Evolutionary conservation across 768 basidiomycete genomes (phyloP).

Genomic region (Mycena maculata): DNA sequence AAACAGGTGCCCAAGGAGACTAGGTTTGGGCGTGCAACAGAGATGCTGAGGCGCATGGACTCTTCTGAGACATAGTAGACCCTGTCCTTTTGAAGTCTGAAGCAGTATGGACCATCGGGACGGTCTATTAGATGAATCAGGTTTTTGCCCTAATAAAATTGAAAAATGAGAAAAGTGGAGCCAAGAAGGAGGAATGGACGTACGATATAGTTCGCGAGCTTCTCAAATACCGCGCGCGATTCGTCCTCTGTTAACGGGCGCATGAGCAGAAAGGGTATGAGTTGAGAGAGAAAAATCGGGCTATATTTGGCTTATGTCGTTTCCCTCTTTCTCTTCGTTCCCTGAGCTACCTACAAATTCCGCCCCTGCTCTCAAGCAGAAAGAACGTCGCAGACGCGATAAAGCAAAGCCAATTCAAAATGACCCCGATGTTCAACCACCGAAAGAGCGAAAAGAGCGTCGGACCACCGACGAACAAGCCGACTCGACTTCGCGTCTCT

Average conservation of each 20-base stretch:
- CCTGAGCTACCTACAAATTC: slow-evolving; percentile 57
- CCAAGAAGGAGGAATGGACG: slow-evolving; percentile 40
- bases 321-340: slow-evolving; percentile 75
- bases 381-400: slow-evolving; percentile 43
- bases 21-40: slow-evolving; percentile 92
- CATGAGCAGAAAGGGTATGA: too few relatives aligned
- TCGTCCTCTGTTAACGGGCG: slow-evolving; percentile 97
- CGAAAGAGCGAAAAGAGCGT: slow-evolving; percentile 15
- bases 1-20: slow-evolving; percentile 95
- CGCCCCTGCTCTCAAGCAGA: slow-evolving; percentile 32
- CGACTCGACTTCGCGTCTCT: slow-evolving; percentile 50
- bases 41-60: slow-evolving; percentile 92
- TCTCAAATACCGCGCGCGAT: slow-evolving; percentile 95
- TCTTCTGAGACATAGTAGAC: slow-evolving; percentile 98
- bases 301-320: slow-evolving; percentile 2
- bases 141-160: slow-evolving; percentile 88
- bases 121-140: slow-evolving; percentile 95
- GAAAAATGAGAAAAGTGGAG: neutral
- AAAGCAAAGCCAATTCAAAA: slow-evolving; percentile 35
- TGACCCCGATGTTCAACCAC: slow-evolving; percentile 42
- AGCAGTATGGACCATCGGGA: slow-evolving; percentile 94
- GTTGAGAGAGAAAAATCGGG: too few relatives aligned
- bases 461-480: slow-evolving; percentile 34
- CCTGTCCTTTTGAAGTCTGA: slow-evolving; percentile 92
- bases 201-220: slow-evolving; percentile 97